Conservation (phyloP, 805 yeast species). For the Wickerhamomyces alni region DNA sequence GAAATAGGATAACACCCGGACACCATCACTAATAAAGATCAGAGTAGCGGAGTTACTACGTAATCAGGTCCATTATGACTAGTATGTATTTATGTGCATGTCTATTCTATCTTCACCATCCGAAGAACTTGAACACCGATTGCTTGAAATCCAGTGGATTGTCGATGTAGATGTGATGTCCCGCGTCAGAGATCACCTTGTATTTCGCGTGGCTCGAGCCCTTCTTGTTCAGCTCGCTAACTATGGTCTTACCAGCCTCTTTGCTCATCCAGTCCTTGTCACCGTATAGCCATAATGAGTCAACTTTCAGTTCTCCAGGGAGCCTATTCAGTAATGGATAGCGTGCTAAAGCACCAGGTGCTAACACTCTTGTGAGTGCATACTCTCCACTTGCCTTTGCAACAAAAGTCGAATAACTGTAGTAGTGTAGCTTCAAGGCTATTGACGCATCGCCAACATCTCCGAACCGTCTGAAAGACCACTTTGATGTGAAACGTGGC, state of each 20-base stretch:
- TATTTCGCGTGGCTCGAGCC: slow-evolving; percentile 19
- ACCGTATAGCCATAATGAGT: slow-evolving; percentile 53
- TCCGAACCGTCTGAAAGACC: slow-evolving; percentile 49
- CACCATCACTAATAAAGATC: too few species aligned
- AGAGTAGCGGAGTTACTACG: too few species aligned
- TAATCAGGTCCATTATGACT: too few species aligned
- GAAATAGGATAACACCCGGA: neutral
- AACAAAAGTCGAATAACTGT: slow-evolving; percentile 44
- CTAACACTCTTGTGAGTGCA: slow-evolving; percentile 54
- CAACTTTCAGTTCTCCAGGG: slow-evolving; percentile 28
- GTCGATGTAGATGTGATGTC: slow-evolving; percentile 67
- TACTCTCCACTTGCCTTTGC: slow-evolving; percentile 60
- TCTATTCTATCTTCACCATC: slow-evolving; percentile 15
- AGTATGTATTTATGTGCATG: too few species aligned
- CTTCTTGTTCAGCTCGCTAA: slow-evolving; percentile 24
- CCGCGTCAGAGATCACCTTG: slow-evolving; percentile 40
- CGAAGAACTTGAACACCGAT: slow-evolving; percentile 28
- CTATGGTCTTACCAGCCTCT: slow-evolving; percentile 47
- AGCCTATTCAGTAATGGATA: slow-evolving; percentile 51
- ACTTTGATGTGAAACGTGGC: slow-evolving; percentile 42
- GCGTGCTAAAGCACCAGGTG: slow-evolving; percentile 51
- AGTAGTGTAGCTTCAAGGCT: slow-evolving; percentile 42
- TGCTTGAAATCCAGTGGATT: slow-evolving; percentile 45
- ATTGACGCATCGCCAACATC: slow-evolving; percentile 23
- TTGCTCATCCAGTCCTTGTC: slow-evolving; percentile 69